These are phyloP conservation scores for Bacterosira constricta DNA, from an alignment of 108 stramenopile species.

Conservation along the genomic window DNA sequence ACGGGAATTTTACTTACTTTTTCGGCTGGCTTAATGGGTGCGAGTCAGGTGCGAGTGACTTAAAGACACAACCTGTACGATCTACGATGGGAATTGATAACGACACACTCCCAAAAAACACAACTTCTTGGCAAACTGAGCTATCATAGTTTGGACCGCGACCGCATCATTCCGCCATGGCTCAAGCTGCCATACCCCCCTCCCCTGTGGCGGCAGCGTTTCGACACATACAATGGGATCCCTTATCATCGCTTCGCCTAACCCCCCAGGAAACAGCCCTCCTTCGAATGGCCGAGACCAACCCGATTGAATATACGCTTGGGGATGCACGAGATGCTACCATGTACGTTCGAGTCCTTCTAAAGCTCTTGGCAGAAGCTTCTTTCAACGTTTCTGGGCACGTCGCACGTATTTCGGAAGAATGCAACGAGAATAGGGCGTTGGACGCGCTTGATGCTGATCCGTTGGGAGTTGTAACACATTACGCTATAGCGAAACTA, in stretches of 20 bases:
- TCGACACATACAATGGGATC: slow-evolving; percentile 73
- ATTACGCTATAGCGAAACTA: slow-evolving; percentile 81
- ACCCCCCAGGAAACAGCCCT: slow-evolving; percentile 88
- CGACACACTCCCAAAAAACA: too few species aligned
- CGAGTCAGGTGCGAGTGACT: too few species aligned
- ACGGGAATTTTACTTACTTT: too few species aligned
- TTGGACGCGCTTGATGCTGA: slow-evolving; percentile 73
- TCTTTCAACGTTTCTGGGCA: slow-evolving; percentile 65
- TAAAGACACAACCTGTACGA: too few species aligned
- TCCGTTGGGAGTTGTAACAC: slow-evolving; percentile 83
- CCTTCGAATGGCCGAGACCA: slow-evolving; percentile 89
- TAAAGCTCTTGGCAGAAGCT: slow-evolving; percentile 85
- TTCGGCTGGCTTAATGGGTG: too few species aligned
- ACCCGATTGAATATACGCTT: slow-evolving; percentile 88
- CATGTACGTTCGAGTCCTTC: slow-evolving; percentile 88
- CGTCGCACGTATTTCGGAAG: slow-evolving; percentile 37
- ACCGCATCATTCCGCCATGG: slow-evolving; percentile 32
- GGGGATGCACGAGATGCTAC: slow-evolving; percentile 89
- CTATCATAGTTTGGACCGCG: too few species aligned
- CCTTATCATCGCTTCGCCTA: slow-evolving; percentile 75
- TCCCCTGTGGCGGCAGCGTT: slow-evolving; percentile 79
- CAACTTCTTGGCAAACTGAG: too few species aligned
- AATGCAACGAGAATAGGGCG: slow-evolving; percentile 63
- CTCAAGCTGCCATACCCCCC: slow-evolving; percentile 27
- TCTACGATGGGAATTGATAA: too few species aligned